Evolutionary conservation across 768 basidiomycete species (phyloP).

Genomic region (Sistotremastrum suecicum): DNA sequence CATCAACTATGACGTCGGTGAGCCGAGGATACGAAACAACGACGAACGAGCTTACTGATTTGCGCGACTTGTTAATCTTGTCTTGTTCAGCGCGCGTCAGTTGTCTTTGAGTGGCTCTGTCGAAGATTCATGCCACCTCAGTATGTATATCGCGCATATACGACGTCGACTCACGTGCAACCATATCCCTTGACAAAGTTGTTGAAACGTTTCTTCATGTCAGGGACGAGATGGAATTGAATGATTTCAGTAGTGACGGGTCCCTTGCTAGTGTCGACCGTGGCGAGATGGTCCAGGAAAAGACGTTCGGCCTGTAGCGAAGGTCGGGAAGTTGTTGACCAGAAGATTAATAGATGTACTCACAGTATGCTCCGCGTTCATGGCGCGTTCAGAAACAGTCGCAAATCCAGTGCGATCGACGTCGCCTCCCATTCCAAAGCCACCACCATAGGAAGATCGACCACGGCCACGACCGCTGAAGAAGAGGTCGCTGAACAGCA

Average conservation of each 20-base stretch:
- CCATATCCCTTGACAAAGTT: conserved; percentile 16
- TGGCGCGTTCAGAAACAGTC: no score
- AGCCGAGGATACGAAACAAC: no score
- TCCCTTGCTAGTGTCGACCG: conserved; percentile 14
- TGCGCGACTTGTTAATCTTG: conserved; percentile 16
- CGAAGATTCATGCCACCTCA: background rate
- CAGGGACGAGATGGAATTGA: conserved; percentile 19
- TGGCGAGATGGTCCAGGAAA: conserved; percentile 14
- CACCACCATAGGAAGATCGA: no score
- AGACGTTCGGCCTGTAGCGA: conserved; percentile 10
- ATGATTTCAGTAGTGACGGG: conserved; percentile 15
- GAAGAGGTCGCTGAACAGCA: no score
- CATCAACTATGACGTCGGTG: no score
- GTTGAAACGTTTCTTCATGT: conserved; percentile 17
- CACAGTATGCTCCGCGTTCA: no score
- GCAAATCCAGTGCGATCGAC: no score
- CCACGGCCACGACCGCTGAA: no score
- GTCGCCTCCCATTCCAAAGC: no score
- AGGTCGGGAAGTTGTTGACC: no score
- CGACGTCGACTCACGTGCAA: conserved; percentile 13
- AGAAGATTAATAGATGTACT: no score
- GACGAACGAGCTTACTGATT: conserved; percentile 12
- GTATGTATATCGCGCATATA: background rate
- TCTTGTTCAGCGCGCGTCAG: conserved; percentile 17
- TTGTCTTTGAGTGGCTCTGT: conserved; percentile 14